phyloP scores from a whole-genome alignment of 306 rosid genomes.

The Cucurbita moschata region DNA sequence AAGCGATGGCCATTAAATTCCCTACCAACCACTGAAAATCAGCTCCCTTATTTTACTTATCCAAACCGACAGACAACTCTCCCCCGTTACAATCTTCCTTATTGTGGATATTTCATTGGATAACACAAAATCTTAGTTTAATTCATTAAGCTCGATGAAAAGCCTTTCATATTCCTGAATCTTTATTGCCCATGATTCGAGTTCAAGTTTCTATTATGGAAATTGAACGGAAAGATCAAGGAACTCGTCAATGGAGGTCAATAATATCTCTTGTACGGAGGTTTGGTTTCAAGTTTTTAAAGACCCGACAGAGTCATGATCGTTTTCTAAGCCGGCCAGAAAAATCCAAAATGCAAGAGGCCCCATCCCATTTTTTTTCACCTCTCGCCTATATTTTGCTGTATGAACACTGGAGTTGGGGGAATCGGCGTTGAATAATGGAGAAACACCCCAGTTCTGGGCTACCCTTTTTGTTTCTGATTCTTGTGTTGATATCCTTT shows the following conservation, averaged over 20 bases:
- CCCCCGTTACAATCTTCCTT: no score
- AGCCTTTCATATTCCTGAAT: no score
- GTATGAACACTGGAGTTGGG: neutral
- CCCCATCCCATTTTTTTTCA: neutral
- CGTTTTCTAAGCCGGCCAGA: neutral
- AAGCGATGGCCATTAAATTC: neutral
- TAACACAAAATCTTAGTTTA: no score
- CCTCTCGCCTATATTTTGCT: neutral
- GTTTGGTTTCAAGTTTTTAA: neutral
- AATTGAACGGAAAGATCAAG: neutral
- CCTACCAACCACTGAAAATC: neutral
- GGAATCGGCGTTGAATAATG: slow-evolving; percentile 15
- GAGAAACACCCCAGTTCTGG: neutral
- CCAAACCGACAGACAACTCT: neutral
- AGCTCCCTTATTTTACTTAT: neutral
- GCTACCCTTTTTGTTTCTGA: slow-evolving; percentile 5
- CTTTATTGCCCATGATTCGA: neutral
- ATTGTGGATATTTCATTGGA: no score
- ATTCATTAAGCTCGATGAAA: no score
- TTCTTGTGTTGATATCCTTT: slow-evolving; percentile 6
- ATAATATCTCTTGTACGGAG: neutral
- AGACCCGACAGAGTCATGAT: neutral
- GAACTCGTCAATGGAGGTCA: neutral
- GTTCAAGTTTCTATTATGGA: neutral
- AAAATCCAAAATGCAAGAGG: neutral